A percentile compares a stretch with the other conserved stretches of the same genome.
Conservation (phyloP, 768 basidiomycete species). For the Suillus paluster region DNA sequence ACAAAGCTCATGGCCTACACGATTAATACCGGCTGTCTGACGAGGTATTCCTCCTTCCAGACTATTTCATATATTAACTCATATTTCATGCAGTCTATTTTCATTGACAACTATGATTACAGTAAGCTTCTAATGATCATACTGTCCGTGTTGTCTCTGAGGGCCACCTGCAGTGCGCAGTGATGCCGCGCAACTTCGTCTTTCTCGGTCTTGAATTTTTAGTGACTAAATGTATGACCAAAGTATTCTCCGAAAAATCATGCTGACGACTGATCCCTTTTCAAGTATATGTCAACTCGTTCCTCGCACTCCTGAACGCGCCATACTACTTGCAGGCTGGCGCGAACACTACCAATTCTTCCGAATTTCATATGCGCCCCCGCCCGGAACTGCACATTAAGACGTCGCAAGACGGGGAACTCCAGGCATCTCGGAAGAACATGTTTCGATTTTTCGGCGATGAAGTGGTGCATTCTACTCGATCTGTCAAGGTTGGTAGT, state of each 20-base stretch:
- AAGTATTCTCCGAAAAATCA: not conserved
- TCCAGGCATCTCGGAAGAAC: not conserved
- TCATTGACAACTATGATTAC: not conserved
- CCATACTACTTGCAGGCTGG: not conserved
- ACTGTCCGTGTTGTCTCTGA: not conserved
- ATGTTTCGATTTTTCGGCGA: not conserved
- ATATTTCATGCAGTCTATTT: not conserved
- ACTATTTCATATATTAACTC: not conserved
- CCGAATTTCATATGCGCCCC: not conserved
- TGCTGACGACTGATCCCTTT: not conserved
- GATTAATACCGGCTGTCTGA: not conserved
- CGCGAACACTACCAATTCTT: not conserved
- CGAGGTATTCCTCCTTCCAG: not conserved
- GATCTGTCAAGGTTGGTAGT: not conserved
- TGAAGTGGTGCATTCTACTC: not conserved
- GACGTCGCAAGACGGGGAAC: not conserved
- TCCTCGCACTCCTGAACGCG: not conserved
- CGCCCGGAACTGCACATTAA: not conserved
- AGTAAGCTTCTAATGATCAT: not conserved
- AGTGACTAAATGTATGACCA: not conserved
- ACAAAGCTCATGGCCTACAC: not conserved
- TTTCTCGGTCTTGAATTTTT: not conserved
- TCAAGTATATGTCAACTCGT: not conserved
- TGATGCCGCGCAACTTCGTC: not conserved
- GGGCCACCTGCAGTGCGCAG: not conserved